Conservation (phyloP, 2,329 filamentous ascomycete species). For the Xylaria sp. region DNA sequence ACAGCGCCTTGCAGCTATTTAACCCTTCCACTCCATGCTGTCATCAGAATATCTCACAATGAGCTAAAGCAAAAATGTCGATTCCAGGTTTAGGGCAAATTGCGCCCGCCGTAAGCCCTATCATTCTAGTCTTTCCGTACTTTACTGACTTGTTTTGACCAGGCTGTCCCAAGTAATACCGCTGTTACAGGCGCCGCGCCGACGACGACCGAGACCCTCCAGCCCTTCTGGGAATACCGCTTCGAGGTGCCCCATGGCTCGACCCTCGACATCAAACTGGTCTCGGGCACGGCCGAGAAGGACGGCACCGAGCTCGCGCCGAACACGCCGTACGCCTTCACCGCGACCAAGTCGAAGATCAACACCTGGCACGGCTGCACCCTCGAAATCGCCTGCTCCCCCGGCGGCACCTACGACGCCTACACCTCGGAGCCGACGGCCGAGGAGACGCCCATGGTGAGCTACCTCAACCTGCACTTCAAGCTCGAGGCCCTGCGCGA, state of each 20-base stretch:
- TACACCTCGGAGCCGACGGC: conserved; percentile 66
- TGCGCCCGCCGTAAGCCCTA: conserved; percentile 56
- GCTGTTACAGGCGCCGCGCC: conserved; percentile 39
- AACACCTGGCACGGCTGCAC: conserved; percentile 91
- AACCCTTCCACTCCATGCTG: conserved; percentile 1
- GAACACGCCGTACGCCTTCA: conserved; percentile 78
- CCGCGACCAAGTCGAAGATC: conserved; percentile 81
- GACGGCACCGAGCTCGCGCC: conserved; percentile 92
- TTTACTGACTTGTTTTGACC: conserved; percentile 8
- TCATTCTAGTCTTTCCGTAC: conserved; percentile 6
- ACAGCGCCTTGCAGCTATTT: conserved; percentile 3
- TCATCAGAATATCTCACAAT: conserved; percentile 5
- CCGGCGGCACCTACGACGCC: conserved; percentile 50
- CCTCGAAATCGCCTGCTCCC: conserved; percentile 70
- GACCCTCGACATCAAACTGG: conserved; percentile 59
- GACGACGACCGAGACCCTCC: conserved; percentile 55
- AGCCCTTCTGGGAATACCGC: conserved; percentile 74
- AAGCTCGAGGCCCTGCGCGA: conserved; percentile 75
- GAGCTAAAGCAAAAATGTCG: conserved; percentile 57
- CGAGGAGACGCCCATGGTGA: conserved; percentile 79
- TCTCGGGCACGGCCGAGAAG: conserved; percentile 84
- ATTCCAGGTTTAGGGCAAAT: conserved; percentile 75
- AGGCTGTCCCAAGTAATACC: conserved; percentile 27
- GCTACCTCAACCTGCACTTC: conserved; percentile 85
- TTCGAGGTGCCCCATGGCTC: conserved; percentile 67